These are phyloP conservation scores for Silene vulgaris DNA, from an alignment of 179 eudicot genomes.

Conservation along the genomic window DNA sequence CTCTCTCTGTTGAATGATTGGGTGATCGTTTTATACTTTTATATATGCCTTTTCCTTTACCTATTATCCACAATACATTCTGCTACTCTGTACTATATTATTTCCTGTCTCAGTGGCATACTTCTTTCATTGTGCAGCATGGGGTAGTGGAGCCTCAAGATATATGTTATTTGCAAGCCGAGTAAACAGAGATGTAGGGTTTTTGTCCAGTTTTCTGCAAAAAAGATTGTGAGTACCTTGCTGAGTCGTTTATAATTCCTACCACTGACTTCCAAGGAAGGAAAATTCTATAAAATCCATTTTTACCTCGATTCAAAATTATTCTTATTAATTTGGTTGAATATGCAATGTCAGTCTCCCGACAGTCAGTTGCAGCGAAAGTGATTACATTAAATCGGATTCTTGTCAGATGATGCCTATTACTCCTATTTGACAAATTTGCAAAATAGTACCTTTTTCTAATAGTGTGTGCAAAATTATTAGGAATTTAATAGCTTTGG, in stretches of 20 bases:
- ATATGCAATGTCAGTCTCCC: neutral
- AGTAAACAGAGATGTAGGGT: slow-evolving; percentile 18
- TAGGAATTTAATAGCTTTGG: neutral
- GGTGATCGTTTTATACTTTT: neutral
- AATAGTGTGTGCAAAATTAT: neutral
- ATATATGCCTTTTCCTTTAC: neutral
- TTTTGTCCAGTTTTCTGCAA: slow-evolving; percentile 15
- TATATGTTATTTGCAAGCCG: slow-evolving; percentile 19
- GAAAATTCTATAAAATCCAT: neutral
- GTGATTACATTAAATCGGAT: neutral
- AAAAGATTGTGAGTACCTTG: slow-evolving; percentile 29
- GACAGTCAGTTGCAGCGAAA: neutral
- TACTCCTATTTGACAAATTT: neutral
- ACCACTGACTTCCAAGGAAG: neutral
- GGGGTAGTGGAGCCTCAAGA: slow-evolving; percentile 18
- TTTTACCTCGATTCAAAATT: neutral
- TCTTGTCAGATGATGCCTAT: neutral
- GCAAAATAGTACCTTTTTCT: neutral
- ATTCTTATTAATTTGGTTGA: neutral
- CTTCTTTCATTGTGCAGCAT: slow-evolving; percentile 26
- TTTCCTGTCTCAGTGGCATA: slow-evolving; percentile 13
- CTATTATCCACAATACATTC: neutral
- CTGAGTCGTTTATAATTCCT: neutral
- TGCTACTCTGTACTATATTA: neutral
- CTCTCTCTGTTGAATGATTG: neutral